Percentiles rank a stretch among this genome's conserved stretches.
Evolutionary conservation across 1,284 basidiomycete genomes (phyloP).

Genomic region (Flammula alnicola): DNA sequence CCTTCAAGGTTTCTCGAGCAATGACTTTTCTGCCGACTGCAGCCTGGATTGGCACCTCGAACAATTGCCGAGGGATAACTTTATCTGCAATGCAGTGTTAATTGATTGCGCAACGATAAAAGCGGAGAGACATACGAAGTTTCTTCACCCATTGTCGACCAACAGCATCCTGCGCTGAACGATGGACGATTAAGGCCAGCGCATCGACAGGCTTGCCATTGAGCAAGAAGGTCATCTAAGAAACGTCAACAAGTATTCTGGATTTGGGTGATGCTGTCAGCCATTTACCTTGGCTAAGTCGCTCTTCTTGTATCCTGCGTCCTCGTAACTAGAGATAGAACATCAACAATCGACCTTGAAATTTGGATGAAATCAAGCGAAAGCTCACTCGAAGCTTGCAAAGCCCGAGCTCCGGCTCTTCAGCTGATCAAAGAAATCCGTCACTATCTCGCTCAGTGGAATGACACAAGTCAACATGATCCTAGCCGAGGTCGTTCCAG

Average conservation of each 20-base stretch:
- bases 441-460: constrained; percentile 91
- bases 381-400: constrained; percentile 85
- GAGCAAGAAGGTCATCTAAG: constrained; percentile 84
- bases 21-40: constrained; percentile 86
- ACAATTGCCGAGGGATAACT: constrained; percentile 91
- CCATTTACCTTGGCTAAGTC: constrained; percentile 77
- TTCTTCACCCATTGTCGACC: constrained; percentile 88
- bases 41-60: constrained; percentile 93
- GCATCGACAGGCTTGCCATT: constrained; percentile 91
- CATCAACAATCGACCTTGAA: constrained; percentile 10
- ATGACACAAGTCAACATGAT: constrained; percentile 81
- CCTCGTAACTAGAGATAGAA: constrained; percentile 74
- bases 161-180: constrained; percentile 69
- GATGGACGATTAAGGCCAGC: constrained; percentile 88
- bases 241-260: constrained; percentile 1
- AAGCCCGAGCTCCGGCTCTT: constrained; percentile 92
- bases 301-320: constrained; percentile 83
- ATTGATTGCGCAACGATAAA: neutral
- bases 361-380: neutral
- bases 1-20: constrained; percentile 88
- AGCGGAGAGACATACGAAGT: constrained; percentile 62
- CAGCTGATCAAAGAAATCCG: constrained; percentile 90
- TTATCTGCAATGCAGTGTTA: constrained; percentile 57
- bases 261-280: neutral
- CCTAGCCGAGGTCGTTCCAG: constrained; percentile 60